Percentiles rank a stretch among this genome's conserved stretches.
These are phyloP conservation scores for Arachnomyces sp. DNA, from an alignment of 2,329 filamentous ascomycete genomes.

Conservation along the genomic window DNA sequence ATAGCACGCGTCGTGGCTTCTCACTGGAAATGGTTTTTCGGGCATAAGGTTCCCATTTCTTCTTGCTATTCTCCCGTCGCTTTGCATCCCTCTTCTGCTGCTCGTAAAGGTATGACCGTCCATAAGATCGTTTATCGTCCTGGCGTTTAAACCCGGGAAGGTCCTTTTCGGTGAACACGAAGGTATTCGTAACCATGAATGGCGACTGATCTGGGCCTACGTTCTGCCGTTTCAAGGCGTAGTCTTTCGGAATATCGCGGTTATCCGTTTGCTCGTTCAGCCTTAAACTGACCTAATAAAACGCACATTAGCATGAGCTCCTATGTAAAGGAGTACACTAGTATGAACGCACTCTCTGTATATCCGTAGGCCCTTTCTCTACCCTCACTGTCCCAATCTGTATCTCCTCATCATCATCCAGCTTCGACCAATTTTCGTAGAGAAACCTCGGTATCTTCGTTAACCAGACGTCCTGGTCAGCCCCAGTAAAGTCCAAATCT, in stretches of 20 bases:
- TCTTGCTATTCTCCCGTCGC: constrained; percentile 41
- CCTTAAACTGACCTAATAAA: constrained; percentile 56
- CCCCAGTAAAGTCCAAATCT: constrained; percentile 51
- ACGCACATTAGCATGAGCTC: constrained; percentile 14
- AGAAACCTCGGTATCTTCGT: constrained; percentile 71
- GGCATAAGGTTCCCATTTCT: constrained; percentile 50
- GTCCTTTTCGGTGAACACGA: constrained; percentile 89
- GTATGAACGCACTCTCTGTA: constrained; percentile 35
- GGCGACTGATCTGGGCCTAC: constrained; percentile 35
- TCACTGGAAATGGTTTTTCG: constrained; percentile 61
- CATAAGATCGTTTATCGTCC: constrained; percentile 33
- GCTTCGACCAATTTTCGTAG: constrained; percentile 67
- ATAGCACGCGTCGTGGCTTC: constrained; percentile 23
- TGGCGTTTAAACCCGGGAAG: constrained; percentile 57
- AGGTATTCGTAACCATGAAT: constrained; percentile 65
- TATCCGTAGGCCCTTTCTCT: constrained; percentile 46
- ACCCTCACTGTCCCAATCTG: constrained; percentile 66
- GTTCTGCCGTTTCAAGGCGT: constrained; percentile 65
- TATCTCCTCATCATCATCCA: constrained; percentile 75
- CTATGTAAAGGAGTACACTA: constrained; percentile 10
- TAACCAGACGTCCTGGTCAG: constrained; percentile 53
- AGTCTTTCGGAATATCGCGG: constrained; percentile 74
- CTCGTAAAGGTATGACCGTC: constrained; percentile 39
- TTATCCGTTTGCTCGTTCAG: constrained; percentile 62
- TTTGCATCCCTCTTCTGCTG: constrained; percentile 37